Base-by-base conservation (phyloP, 805 yeast species). In the Sugiyamaella mastotermitis region DNA sequence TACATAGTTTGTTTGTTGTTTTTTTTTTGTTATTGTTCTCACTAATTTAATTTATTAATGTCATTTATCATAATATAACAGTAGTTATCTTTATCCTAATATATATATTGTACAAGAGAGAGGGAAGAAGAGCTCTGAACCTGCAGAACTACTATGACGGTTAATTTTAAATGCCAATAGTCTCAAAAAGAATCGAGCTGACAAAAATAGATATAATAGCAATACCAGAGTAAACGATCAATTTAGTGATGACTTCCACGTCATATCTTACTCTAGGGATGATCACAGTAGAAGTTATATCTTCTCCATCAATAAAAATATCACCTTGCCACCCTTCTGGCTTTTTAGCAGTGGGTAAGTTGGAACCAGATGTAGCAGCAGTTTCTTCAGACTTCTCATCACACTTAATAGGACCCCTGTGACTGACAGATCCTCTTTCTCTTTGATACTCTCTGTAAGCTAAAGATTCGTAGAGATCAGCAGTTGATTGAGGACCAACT, bases 161-260 rank as follows among this genome's bases (percentile, higher is more conserved):
- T n/a, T n/a, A n/a, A n/a, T n/a, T n/a, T 21, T 33, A 41, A 4
- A 41, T 27, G 5, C 31, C 30, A 17, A 41, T 17, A 4, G 10
- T n/a, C 5, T 17, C 14, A 37, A 46, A 55, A 1, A 53, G 21
- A n/a, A 37, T 17, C 17, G 46, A 47, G 16, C 47, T 38, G 13
- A 39, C 22, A 29, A 42, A 43, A 15, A 72, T 58, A 0, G 83
- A 80, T 22, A 72, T 59, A 19, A 67, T 51, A 0, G 92, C 72
- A 20, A 90, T 76, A 0, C 97, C 97, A 1, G 83, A 80, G 60
- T 90, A 90, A 1, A 87, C 83, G 13, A 82, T 60, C 45, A 83
- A 64, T 51, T 94, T 70, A 7, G 92, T 87, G 22, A 84, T 60
- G 3, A 85, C 82, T 45, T 82, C 90, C 21, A 82, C 78, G 40